Conservation (phyloP, 192 early-diverging fungal genomes). For the Cladochytrium replicatum region DNA sequence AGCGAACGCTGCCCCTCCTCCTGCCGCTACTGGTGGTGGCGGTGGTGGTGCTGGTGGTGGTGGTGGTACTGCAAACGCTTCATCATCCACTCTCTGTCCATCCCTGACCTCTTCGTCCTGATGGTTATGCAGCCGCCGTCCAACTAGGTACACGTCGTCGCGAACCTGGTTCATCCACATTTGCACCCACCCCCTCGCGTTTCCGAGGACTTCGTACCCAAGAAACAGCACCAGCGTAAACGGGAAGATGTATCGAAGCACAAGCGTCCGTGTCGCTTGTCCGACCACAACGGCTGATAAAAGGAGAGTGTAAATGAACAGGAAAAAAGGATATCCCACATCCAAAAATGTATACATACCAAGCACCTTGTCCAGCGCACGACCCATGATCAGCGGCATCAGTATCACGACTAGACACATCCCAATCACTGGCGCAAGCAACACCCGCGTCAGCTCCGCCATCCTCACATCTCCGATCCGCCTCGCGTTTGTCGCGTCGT, state of each 20-base stretch:
- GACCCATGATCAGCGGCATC: too few species aligned
- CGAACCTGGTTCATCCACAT: slow-evolving; percentile 67
- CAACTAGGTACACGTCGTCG: slow-evolving; percentile 80
- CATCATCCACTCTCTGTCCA: too few species aligned
- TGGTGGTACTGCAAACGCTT: too few species aligned
- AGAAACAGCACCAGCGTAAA: slow-evolving; percentile 1
- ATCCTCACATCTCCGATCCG: neutral
- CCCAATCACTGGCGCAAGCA: slow-evolving; percentile 3
- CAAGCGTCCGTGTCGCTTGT: neutral
- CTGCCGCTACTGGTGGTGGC: too few species aligned
- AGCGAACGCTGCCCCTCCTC: too few species aligned
- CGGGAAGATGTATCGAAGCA: slow-evolving; percentile 6
- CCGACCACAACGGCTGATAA: slow-evolving; percentile 1
- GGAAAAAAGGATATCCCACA: too few species aligned
- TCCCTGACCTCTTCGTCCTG: too few species aligned
- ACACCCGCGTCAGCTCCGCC: too few species aligned
- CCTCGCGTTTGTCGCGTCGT: slow-evolving; percentile 12
- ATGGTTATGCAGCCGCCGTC: slow-evolving; percentile 76
- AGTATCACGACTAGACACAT: slow-evolving; percentile 1
- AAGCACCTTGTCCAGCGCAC: slow-evolving; percentile 1
- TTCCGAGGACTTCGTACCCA: slow-evolving; percentile 9
- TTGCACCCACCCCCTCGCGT: slow-evolving; percentile 14
- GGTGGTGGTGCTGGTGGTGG: too few species aligned
- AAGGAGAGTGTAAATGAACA: too few species aligned
- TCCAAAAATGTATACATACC: neutral